phyloP scores from a whole-genome alignment of 2,329 filamentous ascomycete species.

The Epichloe festucae region DNA sequence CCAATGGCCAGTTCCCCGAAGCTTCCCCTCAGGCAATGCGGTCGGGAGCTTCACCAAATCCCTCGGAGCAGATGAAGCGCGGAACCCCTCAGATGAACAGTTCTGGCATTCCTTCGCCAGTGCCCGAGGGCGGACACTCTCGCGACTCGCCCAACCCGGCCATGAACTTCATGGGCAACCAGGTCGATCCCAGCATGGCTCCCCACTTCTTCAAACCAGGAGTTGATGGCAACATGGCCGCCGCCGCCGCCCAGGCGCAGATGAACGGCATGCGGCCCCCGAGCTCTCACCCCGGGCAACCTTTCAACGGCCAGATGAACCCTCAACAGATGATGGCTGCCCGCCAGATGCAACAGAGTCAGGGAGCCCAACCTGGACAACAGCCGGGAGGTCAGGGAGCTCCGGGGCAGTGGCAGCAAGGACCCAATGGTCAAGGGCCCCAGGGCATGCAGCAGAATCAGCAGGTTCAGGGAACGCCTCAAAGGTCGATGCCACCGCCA shows the following conservation, averaged over 20 bases:
- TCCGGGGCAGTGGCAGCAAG: slow-evolving; percentile 27
- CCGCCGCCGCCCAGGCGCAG: slow-evolving; percentile 30
- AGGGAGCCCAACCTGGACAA: slow-evolving; percentile 18
- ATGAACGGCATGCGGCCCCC: slow-evolving; percentile 59
- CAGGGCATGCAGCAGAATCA: slow-evolving; percentile 28
- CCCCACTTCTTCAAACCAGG: slow-evolving; percentile 44
- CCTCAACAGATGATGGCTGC: slow-evolving; percentile 47
- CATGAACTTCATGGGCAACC: slow-evolving; percentile 50
- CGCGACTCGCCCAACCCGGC: slow-evolving; percentile 50
- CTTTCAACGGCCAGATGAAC: slow-evolving; percentile 46
- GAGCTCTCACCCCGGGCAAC: slow-evolving; percentile 50
- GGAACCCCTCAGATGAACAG: slow-evolving; percentile 62
- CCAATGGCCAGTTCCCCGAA: slow-evolving; percentile 54
- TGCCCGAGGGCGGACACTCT: slow-evolving; percentile 55
- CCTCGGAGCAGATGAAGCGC: slow-evolving; percentile 67
- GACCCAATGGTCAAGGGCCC: slow-evolving; percentile 27
- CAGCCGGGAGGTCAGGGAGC: slow-evolving; percentile 16
- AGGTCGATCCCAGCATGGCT: slow-evolving; percentile 48
- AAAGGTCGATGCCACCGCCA: slow-evolving; percentile 56
- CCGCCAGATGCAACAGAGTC: slow-evolving; percentile 24
- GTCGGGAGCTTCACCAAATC: slow-evolving; percentile 62
- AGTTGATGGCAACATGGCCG: slow-evolving; percentile 42
- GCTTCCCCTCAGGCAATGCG: slow-evolving; percentile 58
- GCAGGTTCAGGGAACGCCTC: slow-evolving; percentile 53
- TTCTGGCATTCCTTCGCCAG: slow-evolving; percentile 55